Evolutionary conservation across 2,329 filamentous ascomycete species (phyloP).

Genomic region (Ophiocordyceps polyrhachis-furcata): DNA sequence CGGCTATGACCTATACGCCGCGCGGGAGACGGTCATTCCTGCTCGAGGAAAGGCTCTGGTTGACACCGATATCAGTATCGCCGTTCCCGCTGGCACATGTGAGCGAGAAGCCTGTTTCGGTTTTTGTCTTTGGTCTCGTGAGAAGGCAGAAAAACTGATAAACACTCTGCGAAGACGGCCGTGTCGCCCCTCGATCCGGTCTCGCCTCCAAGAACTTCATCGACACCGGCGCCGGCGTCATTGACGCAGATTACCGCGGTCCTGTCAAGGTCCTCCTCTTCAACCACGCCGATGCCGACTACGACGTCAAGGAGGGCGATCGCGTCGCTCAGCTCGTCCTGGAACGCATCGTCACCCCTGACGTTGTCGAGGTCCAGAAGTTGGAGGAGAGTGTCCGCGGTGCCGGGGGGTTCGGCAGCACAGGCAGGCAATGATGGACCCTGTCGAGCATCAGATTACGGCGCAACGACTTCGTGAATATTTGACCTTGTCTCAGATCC

Average conservation of each 20-base stretch:
- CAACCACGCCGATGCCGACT: constrained; percentile 74
- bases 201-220: constrained; percentile 90
- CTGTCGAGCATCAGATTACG: neutral
- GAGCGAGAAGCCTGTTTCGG: no score
- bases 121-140: no score
- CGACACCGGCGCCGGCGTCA: constrained; percentile 87
- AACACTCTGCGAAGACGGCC: constrained; percentile 44
- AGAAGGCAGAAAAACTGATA: neutral
- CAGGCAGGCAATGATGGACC: constrained; percentile 29
- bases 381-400: constrained; percentile 82
- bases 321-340: constrained; percentile 85
- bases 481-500: no score
- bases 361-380: constrained; percentile 74
- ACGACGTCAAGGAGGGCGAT: constrained; percentile 67
- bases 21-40: constrained; percentile 56
- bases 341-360: constrained; percentile 86
- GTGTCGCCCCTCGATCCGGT: constrained; percentile 78
- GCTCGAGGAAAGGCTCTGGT: constrained; percentile 71
- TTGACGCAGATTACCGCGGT: constrained; percentile 92
- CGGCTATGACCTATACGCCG: constrained; percentile 83
- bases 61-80: constrained; percentile 80
- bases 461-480: neutral
- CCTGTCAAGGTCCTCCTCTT: constrained; percentile 89
- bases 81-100: constrained; percentile 82
- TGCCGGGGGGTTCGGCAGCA: constrained; percentile 81